phyloP scores from a whole-genome alignment of 2,329 filamentous ascomycete genomes.

The Colletotrichum phormii region DNA sequence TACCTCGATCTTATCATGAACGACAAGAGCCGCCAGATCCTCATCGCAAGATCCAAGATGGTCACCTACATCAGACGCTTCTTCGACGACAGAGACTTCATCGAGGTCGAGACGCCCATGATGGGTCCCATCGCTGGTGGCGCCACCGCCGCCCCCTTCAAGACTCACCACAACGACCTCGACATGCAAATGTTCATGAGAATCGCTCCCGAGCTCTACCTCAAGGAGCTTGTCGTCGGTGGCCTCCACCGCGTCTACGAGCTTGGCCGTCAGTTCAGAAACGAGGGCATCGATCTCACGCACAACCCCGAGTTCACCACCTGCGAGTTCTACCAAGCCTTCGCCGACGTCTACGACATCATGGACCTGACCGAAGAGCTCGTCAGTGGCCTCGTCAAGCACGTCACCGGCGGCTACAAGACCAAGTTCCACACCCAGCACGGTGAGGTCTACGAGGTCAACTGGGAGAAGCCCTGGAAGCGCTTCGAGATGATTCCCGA shows the following conservation, averaged over 20 bases:
- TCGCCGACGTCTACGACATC: conserved; percentile 88
- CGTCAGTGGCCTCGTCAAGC: conserved; percentile 88
- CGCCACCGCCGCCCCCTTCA: conserved; percentile 94
- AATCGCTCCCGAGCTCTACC: conserved; percentile 87
- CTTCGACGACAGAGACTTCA: conserved; percentile 88
- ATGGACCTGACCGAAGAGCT: conserved; percentile 94
- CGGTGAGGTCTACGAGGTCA: conserved; percentile 89
- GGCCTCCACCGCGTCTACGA: conserved; percentile 96
- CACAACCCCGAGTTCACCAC: conserved; percentile 99
- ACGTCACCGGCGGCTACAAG: conserved; percentile 85
- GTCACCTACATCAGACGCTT: conserved; percentile 88
- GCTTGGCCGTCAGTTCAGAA: conserved; percentile 94
- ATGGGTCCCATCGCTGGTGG: conserved; percentile 96
- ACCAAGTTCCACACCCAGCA: conserved; percentile 89
- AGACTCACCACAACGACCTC: conserved; percentile 95
- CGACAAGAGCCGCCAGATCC: conserved; percentile 83
- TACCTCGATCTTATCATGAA: conserved; percentile 99
- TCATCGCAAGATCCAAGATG: conserved; percentile 88
- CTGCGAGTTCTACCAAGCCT: conserved; percentile 97
- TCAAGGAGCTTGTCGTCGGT: conserved; percentile 96
- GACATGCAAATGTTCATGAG: conserved; percentile 94
- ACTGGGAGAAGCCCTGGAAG: conserved; percentile 96
- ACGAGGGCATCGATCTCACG: conserved; percentile 90
- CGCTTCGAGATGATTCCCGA: conserved; percentile 95
- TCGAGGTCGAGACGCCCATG: conserved; percentile 97